Conservation (phyloP, 2,329 filamentous ascomycete species). For the Aspergillus sp. region DNA sequence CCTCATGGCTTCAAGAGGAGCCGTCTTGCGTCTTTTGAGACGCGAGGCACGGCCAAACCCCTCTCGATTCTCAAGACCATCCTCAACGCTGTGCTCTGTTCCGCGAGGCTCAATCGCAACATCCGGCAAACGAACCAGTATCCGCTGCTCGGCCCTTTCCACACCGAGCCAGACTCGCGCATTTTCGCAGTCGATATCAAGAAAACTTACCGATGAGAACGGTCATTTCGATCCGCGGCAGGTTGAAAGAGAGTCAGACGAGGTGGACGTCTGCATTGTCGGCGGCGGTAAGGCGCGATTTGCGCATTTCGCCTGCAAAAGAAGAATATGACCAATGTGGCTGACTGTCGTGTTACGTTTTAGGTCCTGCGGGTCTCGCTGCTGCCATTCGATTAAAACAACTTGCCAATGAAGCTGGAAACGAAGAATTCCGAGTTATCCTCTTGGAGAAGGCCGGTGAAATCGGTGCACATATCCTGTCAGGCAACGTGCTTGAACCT, state of each 20-base stretch:
- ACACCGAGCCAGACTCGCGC: conserved; percentile 35
- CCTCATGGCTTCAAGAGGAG: conserved; percentile 43
- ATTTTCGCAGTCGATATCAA: conserved; percentile 47
- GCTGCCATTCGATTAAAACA: conserved; percentile 95
- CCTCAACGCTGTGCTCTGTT: conserved; percentile 23
- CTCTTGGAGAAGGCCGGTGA: conserved; percentile 94
- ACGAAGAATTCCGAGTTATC: conserved; percentile 92
- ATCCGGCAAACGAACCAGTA: conserved; percentile 16
- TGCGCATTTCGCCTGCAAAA: background rate
- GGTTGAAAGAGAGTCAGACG: conserved; percentile 83
- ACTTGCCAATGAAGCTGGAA: conserved; percentile 87
- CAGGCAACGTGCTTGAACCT: conserved; percentile 92
- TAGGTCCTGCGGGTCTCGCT: conserved; percentile 84
- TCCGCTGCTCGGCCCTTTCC: conserved; percentile 24
- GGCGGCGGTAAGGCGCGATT: conserved; percentile 69
- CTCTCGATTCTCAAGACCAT: conserved; percentile 29
- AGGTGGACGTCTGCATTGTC: conserved; percentile 96
- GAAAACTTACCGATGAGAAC: conserved; percentile 47
- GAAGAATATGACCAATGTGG: background rate
- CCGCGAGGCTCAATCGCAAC: conserved; percentile 21
- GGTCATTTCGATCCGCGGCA: conserved; percentile 64
- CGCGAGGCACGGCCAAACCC: conserved; percentile 36
- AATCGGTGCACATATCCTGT: conserved; percentile 90
- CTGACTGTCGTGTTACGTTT: conserved; percentile 7
- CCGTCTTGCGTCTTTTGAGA: conserved; percentile 43